Percentiles rank a stretch among this genome's conserved stretches.
These are phyloP conservation scores for Beta lomatogona DNA, from an alignment of 179 eudicot species.

Conservation along the genomic window DNA sequence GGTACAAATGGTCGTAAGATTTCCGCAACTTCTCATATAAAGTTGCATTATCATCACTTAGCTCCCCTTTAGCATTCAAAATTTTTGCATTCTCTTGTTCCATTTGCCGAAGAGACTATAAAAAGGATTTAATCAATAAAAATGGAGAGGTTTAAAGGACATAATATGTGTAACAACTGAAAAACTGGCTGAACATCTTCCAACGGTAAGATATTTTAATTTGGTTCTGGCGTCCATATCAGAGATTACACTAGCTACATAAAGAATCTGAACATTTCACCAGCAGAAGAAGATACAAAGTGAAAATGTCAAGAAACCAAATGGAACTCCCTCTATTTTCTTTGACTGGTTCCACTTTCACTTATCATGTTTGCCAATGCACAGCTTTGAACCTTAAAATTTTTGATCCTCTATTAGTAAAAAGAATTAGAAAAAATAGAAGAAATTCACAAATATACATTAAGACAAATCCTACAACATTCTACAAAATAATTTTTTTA, in stretches of 20 bases:
- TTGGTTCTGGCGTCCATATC: background rate
- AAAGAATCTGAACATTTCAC: background rate
- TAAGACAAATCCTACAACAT: too few species aligned
- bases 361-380: too few species aligned
- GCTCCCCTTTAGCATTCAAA: constrained; percentile 91
- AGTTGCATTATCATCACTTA: constrained; percentile 86
- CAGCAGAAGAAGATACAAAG: background rate
- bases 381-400: too few species aligned
- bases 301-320: background rate
- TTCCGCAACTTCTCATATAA: constrained; percentile 92
- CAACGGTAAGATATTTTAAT: background rate
- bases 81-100: constrained; percentile 96
- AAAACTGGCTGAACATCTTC: background rate
- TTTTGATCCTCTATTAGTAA: too few species aligned
- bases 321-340: too few species aligned
- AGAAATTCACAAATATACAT: too few species aligned
- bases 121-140: constrained; percentile 18
- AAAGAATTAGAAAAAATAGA: too few species aligned
- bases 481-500: too few species aligned
- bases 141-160: background rate
- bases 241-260: background rate
- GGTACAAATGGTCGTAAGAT: constrained; percentile 82
- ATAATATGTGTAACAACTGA: background rate
- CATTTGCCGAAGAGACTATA: constrained; percentile 91
- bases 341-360: too few species aligned